Evolutionary conservation across 129 eudicot genomes (phyloP), one percentile per base, ranked within the genome.

Genomic region (Dittrichia graveolens): DNA sequence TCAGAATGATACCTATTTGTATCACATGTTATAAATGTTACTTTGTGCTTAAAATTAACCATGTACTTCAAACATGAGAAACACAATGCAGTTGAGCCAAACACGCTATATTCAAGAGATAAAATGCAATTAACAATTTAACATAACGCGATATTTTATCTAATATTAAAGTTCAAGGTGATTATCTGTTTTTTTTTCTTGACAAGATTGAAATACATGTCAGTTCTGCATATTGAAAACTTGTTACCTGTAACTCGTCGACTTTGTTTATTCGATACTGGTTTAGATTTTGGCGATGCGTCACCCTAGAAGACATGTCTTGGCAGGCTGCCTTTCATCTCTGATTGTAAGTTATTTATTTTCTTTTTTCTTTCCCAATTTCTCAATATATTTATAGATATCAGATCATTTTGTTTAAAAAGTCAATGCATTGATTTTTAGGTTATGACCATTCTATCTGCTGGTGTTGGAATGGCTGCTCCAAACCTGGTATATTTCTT

Each of bases 391-490:
- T 10, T 40, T 38, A 38, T 39, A 8, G 14, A 41, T 18, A 75
- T 43, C 65, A 53, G 38, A 39, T n/a, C 13, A 34, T 6, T 46
- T 15, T 67, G 45, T 34, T 73, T 55, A 13, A 8, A 60, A 39
- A 46, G 56, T 39, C 68, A 24, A 13, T 47, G 46, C 72, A 40
- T 66, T 60, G 73, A 41, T 60, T 80, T 75, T 16, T 77, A 92
- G 98, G 95, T 92, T 31, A 92, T 89, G 98, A 89, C 95, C 11
- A 85, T 92, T 66, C 75, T 92, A 12, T 93, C 98, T 70, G 92
- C 83, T 76, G 84, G 79, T 75, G 92, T 89, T 80, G 96, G 98
- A 14, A 87, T 92, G 98, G 96, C 96, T 80, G 96, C 98, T 82
- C 98, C 96, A 35, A 93, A 85, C 72, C 80, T 93, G 87, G 98